These are phyloP conservation scores for Penicillium bialowiezense DNA, from an alignment of 495 filamentous ascomycete genomes.

Conservation along the genomic window DNA sequence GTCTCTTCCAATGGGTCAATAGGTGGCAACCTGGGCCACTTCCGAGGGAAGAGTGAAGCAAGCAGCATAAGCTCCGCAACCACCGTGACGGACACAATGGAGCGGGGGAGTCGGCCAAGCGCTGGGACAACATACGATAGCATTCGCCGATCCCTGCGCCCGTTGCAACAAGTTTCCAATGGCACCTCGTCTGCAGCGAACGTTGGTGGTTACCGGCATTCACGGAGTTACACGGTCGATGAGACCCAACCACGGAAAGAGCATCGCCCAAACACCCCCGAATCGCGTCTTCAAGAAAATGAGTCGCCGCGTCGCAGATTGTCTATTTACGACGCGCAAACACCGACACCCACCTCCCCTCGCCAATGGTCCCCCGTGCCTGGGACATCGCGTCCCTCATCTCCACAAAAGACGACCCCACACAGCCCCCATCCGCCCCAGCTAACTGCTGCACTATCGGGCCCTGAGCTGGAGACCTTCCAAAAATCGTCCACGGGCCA, in stretches of 20 bases:
- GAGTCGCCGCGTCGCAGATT: slow-evolving; percentile 27
- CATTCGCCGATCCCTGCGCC: slow-evolving; percentile 73
- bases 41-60: slow-evolving; percentile 74
- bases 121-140: slow-evolving; percentile 62
- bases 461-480: slow-evolving; percentile 73
- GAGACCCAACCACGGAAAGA: slow-evolving; percentile 37
- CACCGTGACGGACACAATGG: slow-evolving; percentile 27
- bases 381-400: slow-evolving; percentile 31
- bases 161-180: slow-evolving; percentile 68
- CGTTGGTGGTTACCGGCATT: slow-evolving; percentile 33
- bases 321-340: slow-evolving; percentile 22
- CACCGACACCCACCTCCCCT: slow-evolving; percentile 34
- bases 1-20: slow-evolving; percentile 75
- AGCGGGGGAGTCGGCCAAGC: slow-evolving; percentile 32
- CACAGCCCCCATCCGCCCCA: slow-evolving; percentile 40
- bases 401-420: slow-evolving; percentile 42
- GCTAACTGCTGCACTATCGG: slow-evolving; percentile 49
- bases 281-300: slow-evolving; percentile 33
- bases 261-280: slow-evolving; percentile 32
- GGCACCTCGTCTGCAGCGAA: slow-evolving; percentile 36
- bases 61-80: slow-evolving; percentile 42
- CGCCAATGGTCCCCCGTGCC: slow-evolving; percentile 26
- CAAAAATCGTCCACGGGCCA: slow-evolving; percentile 84
- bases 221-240: slow-evolving; percentile 44
- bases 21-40: slow-evolving; percentile 53